Evolutionary conservation across 148 eudicot species (phyloP).

Genomic region (Rhododendron kiyosumense): DNA sequence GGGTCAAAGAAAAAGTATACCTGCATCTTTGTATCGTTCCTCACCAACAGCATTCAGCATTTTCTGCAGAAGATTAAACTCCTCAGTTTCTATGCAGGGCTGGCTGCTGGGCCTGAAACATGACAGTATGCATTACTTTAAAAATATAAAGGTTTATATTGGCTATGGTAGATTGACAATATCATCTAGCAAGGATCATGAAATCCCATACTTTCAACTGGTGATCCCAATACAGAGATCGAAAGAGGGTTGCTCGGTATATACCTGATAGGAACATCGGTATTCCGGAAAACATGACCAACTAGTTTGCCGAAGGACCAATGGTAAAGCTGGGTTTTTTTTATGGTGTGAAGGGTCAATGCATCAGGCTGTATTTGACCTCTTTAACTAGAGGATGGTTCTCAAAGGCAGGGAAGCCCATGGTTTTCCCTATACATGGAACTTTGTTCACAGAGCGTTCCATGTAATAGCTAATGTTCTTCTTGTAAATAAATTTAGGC

Average conservation of each 20-base stretch:
- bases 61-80: conserved; percentile 67
- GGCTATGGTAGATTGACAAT: background rate
- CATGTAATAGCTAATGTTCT: background rate
- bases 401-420: background rate
- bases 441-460: background rate
- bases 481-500: background rate
- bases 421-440: background rate
- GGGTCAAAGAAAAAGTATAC: conserved; percentile 23
- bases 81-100: conserved; percentile 66
- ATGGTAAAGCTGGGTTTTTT: background rate
- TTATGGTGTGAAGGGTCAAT: background rate
- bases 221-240: background rate
- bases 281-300: background rate
- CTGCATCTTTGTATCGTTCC: conserved; percentile 91
- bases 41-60: conserved; percentile 86
- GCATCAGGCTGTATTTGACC: background rate
- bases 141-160: background rate
- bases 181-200: background rate
- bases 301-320: background rate
- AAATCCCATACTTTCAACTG: background rate
- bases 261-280: background rate
- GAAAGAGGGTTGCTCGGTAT: background rate
- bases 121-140: background rate
- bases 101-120: conserved; percentile 65
- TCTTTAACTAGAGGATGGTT: background rate